phyloP scores from a whole-genome alignment of 176 grass and related monocot genomes.

The Tillandsia leiboldiana region DNA sequence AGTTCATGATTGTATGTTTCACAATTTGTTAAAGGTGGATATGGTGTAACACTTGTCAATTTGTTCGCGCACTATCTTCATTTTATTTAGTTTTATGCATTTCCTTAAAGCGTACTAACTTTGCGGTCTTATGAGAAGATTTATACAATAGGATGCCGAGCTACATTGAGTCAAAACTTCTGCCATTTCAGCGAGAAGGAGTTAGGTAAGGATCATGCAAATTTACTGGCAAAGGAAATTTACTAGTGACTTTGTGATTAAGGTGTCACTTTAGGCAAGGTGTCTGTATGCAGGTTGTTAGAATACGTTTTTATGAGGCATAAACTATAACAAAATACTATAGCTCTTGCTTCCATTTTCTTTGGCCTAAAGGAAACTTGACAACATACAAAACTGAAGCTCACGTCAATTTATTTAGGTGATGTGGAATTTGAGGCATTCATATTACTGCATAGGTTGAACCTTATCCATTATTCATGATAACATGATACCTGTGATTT shows the following conservation, averaged over 20 bases:
- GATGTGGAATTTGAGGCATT: background rate
- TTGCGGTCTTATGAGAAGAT: conserved; percentile 43
- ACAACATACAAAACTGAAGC: too few relatives aligned
- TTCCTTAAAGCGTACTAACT: conserved; percentile 26
- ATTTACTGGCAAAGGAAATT: conserved; percentile 5
- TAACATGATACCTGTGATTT: conserved; percentile 7
- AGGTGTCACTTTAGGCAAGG: too few relatives aligned
- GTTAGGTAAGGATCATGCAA: conserved; percentile 44
- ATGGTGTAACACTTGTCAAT: background rate
- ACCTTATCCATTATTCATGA: background rate
- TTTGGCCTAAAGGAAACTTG: too few relatives aligned
- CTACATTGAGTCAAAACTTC: conserved; percentile 63
- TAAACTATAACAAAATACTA: too few relatives aligned
- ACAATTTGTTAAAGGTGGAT: background rate
- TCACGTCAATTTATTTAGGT: too few relatives aligned
- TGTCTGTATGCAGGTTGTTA: too few relatives aligned
- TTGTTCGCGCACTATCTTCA: background rate
- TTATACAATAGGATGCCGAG: conserved; percentile 67
- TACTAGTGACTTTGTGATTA: background rate
- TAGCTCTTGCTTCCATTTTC: too few relatives aligned
- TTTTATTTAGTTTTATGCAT: conserved; percentile 2
- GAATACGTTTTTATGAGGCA: too few relatives aligned
- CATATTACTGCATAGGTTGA: background rate
- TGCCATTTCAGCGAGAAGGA: conserved; percentile 83
- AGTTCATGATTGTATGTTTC: background rate